A percentile compares a stretch with the other conserved stretches of the same genome.
phyloP scores from a whole-genome alignment of 1,284 basidiomycete species.

The Coniferiporia sulphurascens region DNA sequence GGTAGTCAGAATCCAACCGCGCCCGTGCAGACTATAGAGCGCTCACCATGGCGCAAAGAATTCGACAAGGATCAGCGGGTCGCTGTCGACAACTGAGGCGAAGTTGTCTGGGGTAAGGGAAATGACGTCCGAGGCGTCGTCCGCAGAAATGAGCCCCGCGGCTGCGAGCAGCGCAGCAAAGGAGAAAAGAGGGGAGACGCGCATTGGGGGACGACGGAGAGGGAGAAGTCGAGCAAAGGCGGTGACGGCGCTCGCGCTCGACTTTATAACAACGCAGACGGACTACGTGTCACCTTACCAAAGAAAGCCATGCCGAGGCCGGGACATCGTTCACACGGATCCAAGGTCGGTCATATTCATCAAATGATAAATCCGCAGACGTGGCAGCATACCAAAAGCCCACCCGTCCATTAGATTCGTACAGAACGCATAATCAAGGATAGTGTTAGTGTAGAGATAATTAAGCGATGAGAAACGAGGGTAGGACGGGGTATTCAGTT shows the following conservation, averaged over 20 bases:
- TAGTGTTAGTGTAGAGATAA: constrained; percentile 9
- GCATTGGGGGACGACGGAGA: constrained; percentile 42
- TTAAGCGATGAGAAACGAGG: not conserved
- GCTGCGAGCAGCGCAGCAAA: constrained; percentile 50
- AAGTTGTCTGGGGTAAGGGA: constrained; percentile 72
- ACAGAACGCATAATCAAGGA: not conserved
- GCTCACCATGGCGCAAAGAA: constrained; percentile 89
- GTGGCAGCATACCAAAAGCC: not conserved
- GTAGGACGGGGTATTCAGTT: not conserved
- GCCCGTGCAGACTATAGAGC: not conserved
- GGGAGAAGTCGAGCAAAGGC: too few relatives aligned
- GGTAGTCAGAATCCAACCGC: constrained; percentile 8
- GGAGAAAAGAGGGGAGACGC: constrained; percentile 49
- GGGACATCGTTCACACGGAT: not conserved
- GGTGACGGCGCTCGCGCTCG: too few relatives aligned
- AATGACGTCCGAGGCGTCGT: constrained; percentile 76
- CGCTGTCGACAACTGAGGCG: constrained; percentile 60
- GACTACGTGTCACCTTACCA: constrained; percentile 25
- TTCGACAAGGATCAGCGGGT: constrained; percentile 87
- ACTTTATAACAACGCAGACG: not conserved
- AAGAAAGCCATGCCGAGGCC: too few relatives aligned
- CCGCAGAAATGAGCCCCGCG: constrained; percentile 50
- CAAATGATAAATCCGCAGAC: too few relatives aligned
- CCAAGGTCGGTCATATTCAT: too few relatives aligned
- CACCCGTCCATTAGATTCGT: constrained; percentile 3